Conservation (phyloP, 2,329 filamentous ascomycete genomes). For the Coniochaeta sp. region DNA sequence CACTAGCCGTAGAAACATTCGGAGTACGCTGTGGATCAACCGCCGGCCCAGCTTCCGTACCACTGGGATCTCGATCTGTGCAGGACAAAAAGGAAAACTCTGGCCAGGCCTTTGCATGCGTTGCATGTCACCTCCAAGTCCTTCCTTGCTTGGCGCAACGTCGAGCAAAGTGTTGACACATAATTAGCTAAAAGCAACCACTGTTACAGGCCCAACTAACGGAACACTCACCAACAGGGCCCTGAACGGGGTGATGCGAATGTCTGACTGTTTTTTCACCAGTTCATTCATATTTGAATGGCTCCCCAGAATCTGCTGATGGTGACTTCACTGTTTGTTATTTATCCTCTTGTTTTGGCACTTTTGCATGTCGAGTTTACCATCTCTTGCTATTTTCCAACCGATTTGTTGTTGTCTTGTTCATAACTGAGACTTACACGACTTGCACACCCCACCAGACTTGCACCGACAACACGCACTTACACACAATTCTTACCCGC, state of each 20-base stretch:
- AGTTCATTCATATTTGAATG: too few species aligned
- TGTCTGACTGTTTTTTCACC: background rate
- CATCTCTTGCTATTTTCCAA: background rate
- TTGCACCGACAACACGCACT: too few species aligned
- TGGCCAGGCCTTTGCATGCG: too few species aligned
- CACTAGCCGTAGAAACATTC: background rate
- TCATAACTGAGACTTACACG: too few species aligned
- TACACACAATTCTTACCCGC: background rate
- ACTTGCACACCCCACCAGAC: too few species aligned
- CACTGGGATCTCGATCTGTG: background rate
- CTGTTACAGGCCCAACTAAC: background rate
- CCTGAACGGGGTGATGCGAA: background rate
- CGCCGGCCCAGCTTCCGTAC: background rate
- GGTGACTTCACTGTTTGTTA: too few species aligned
- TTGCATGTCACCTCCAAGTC: background rate
- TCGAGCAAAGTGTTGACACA: slow-evolving; percentile 1
- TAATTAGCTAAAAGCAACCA: slow-evolving; percentile 4
- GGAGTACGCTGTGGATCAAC: background rate
- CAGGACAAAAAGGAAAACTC: background rate
- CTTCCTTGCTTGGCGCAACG: background rate
- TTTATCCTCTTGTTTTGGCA: too few species aligned
- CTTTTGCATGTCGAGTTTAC: background rate
- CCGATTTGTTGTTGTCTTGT: background rate
- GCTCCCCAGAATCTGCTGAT: background rate
- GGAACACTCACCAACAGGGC: background rate